Percentiles rank a stretch among this genome's conserved stretches.
Evolutionary conservation across 768 basidiomycete genomes (phyloP).

Genomic region (Gyrodon lividus): DNA sequence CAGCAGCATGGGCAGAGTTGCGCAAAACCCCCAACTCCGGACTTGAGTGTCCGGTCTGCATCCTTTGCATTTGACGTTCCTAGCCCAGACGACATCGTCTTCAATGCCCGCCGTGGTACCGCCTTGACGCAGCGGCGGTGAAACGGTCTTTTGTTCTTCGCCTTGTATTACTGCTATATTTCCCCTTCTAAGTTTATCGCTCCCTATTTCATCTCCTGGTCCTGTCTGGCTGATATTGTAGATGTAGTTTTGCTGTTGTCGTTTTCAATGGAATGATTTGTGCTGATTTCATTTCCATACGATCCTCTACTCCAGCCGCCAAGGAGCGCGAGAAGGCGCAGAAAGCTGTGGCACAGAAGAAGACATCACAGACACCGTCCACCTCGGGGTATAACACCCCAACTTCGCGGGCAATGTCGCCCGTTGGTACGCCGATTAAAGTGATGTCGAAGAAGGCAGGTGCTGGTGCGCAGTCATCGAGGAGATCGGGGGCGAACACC

Average conservation of each 20-base stretch:
- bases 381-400: constrained; percentile 39
- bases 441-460: constrained; percentile 39
- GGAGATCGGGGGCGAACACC: constrained; percentile 43
- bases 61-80: constrained; percentile 74
- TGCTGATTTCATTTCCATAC: constrained; percentile 38
- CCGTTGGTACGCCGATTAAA: constrained; percentile 41
- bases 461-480: constrained; percentile 27
- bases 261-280: constrained; percentile 36
- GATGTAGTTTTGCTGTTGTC: constrained; percentile 33
- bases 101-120: constrained; percentile 78
- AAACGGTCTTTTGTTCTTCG: constrained; percentile 8
- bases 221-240: constrained; percentile 19
- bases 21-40: constrained; percentile 24
- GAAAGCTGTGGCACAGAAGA: constrained; percentile 50
- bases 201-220: constrained; percentile 13
- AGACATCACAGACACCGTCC: constrained; percentile 30
- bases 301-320: constrained; percentile 51
- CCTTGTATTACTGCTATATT: background rate
- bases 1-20: constrained; percentile 10
- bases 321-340: constrained; percentile 78
- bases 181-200: constrained; percentile 10
- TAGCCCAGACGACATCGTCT: constrained; percentile 89
- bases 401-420: constrained; percentile 46
- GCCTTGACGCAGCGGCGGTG: constrained; percentile 45
- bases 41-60: constrained; percentile 33